Conservation (phyloP, 1,139 yeast genomes). For the Blastobotrys proliferans region DNA sequence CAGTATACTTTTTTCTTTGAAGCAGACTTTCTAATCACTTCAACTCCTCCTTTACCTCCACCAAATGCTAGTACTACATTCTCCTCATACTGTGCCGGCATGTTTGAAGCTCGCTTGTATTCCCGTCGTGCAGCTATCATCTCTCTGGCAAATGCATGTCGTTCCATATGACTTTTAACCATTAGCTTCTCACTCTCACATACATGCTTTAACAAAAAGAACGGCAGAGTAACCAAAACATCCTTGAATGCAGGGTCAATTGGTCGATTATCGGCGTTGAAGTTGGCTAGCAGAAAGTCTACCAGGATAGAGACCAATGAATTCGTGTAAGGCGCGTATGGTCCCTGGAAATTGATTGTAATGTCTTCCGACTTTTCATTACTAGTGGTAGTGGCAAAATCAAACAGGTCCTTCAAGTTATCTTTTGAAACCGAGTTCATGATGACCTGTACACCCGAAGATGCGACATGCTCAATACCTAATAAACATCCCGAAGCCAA, state of each 20-base stretch:
- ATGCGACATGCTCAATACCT: slow-evolving; percentile 30
- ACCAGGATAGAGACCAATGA: slow-evolving; percentile 25
- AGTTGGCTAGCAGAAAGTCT: slow-evolving; percentile 25
- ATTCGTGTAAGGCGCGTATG: slow-evolving; percentile 35
- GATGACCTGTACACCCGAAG: slow-evolving; percentile 27
- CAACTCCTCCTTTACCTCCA: slow-evolving; percentile 35
- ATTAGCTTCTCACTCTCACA: slow-evolving; percentile 29
- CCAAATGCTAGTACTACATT: slow-evolving; percentile 36
- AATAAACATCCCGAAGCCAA: slow-evolving; percentile 32
- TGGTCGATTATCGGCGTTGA: slow-evolving; percentile 22
- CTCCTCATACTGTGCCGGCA: slow-evolving; percentile 27
- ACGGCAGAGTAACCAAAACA: slow-evolving; percentile 28
- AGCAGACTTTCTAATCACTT: slow-evolving; percentile 30
- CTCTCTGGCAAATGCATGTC: slow-evolving; percentile 32
- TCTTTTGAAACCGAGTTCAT: slow-evolving; percentile 22
- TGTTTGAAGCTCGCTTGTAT: slow-evolving; percentile 19
- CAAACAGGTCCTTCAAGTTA: slow-evolving; percentile 24
- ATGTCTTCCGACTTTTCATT: slow-evolving; percentile 18
- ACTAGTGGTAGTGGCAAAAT: slow-evolving; percentile 23
- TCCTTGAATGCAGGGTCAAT: slow-evolving; percentile 21
- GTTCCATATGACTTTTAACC: slow-evolving; percentile 30
- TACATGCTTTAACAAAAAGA: slow-evolving; percentile 28
- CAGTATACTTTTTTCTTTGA: slow-evolving; percentile 32
- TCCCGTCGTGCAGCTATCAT: slow-evolving; percentile 27
- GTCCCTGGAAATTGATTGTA: slow-evolving; percentile 28